Evolutionary conservation across 306 rosid genomes (phyloP), one percentile per base, ranked within the genome.

Genomic region (Bauhinia variegata): DNA sequence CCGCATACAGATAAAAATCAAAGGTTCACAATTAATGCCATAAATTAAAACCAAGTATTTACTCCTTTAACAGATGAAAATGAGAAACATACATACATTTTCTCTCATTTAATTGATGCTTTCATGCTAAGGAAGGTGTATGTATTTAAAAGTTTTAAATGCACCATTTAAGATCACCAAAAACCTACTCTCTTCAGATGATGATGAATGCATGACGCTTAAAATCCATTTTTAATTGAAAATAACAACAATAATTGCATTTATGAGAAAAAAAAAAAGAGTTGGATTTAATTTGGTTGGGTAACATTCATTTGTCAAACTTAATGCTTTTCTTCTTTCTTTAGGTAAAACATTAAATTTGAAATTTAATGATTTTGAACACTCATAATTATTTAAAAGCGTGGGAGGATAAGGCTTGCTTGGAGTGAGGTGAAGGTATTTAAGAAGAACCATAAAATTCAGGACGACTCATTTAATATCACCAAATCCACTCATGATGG

Each of bases 301-400:
- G 64, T 66, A 67, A 61, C 81, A 80, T 80, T 80, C 66, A 80
- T 71, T 75, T 61, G 36, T 67, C 43, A 51, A 72, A 80, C 63
- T 75, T 65, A 75, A 80, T 75, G 84, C 75, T 55, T 80, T 67
- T 28, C 61, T 75, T 80, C 65, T 56, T 66, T 42, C 56, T 71
- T 71, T 50, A 51, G 84, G 78, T 72, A n/a, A 68, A 75, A 80
- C 80, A 75, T 71, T 80, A 66, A 80, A 71, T 80, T 37, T 65
- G 44, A 59, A 75, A 75, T 71, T 80, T 18, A 75, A 71, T 80
- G 84, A 44, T 11, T 71, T 71, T 71, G 60, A 55, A 61, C 31
- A 71, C 65, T 65, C 38, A 11, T n/a, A n/a, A n/a, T n/a, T 41
- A 5, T 51, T 17, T 31, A 23, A 69, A 78, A 23, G n/a, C n/a